A percentile compares a stretch with the other conserved stretches of the same genome.
phyloP scores from a whole-genome alignment of 331 rosid species.

The Cydonia oblonga region DNA sequence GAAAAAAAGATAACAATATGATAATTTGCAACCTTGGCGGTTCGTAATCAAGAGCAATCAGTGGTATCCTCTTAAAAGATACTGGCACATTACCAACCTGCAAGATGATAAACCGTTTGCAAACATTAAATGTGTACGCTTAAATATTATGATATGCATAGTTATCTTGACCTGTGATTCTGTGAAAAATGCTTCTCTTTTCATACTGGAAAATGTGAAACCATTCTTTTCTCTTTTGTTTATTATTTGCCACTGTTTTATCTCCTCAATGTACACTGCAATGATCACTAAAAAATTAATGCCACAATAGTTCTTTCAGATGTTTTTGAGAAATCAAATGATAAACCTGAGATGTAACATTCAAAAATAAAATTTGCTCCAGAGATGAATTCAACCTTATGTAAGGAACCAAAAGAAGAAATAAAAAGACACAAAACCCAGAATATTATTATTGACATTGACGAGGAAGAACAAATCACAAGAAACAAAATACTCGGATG shows the following conservation, averaged over 20 bases:
- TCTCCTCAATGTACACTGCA: neutral
- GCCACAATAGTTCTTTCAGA: neutral
- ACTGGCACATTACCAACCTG: constrained; percentile 87
- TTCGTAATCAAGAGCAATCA: constrained; percentile 80
- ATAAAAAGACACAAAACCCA: neutral
- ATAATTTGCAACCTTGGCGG: constrained; percentile 43
- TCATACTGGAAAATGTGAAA: neutral
- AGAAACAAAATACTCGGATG: neutral
- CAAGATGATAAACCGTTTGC: constrained; percentile 13
- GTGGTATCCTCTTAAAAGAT: constrained; percentile 62
- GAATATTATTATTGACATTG: neutral
- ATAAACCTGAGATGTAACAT: neutral
- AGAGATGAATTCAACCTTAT: neutral
- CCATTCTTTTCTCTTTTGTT: neutral
- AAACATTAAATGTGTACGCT: neutral
- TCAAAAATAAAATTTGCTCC: neutral
- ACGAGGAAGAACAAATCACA: neutral
- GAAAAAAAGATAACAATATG: too few relatives aligned
- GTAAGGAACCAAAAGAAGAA: neutral
- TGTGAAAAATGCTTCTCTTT: neutral
- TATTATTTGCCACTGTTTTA: neutral
- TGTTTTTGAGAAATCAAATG: neutral
- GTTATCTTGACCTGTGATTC: neutral
- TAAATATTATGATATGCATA: neutral
- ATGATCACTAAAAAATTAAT: neutral